Percentiles rank a stretch among this genome's conserved stretches.
Evolutionary conservation across 2,329 filamentous ascomycete genomes (phyloP).

Genomic region (Botrytis deweyae): DNA sequence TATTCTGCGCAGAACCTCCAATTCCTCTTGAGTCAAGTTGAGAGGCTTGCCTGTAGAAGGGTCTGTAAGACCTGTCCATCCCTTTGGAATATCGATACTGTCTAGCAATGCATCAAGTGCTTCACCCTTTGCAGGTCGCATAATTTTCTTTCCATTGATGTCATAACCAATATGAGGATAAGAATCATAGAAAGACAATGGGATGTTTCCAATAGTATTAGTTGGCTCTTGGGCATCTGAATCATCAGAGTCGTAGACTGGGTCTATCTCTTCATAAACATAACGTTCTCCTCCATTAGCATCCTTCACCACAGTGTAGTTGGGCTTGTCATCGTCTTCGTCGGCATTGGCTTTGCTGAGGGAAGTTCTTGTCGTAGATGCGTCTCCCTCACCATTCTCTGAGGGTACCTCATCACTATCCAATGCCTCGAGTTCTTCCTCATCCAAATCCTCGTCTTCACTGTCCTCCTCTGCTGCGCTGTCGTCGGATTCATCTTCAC

Average conservation of each 20-base stretch:
- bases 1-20: constrained; percentile 83
- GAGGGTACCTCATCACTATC: constrained; percentile 53
- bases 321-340: constrained; percentile 44
- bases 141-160: constrained; percentile 97
- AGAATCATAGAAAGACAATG: constrained; percentile 90
- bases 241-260: constrained; percentile 94
- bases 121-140: constrained; percentile 91
- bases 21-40: constrained; percentile 80
- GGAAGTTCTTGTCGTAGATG: constrained; percentile 43
- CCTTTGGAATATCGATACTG: constrained; percentile 94
- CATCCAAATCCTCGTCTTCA: constrained; percentile 45
- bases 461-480: constrained; percentile 48
- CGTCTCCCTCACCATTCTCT: constrained; percentile 37
- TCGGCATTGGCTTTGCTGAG: constrained; percentile 43
- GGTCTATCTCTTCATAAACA: constrained; percentile 89
- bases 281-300: constrained; percentile 90
- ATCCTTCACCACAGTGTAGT: constrained; percentile 65
- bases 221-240: constrained; percentile 73
- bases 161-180: constrained; percentile 99
- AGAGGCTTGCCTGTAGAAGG: constrained; percentile 90
- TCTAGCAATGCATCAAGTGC: constrained; percentile 91
- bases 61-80: constrained; percentile 95
- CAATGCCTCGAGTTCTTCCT: constrained; percentile 44
- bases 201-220: constrained; percentile 96
- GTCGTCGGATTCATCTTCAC: constrained; percentile 58